A percentile compares a stretch with the other conserved stretches of the same genome.
phyloP scores from a whole-genome alignment of 345 rosid genomes.

The Citrus glauca region DNA sequence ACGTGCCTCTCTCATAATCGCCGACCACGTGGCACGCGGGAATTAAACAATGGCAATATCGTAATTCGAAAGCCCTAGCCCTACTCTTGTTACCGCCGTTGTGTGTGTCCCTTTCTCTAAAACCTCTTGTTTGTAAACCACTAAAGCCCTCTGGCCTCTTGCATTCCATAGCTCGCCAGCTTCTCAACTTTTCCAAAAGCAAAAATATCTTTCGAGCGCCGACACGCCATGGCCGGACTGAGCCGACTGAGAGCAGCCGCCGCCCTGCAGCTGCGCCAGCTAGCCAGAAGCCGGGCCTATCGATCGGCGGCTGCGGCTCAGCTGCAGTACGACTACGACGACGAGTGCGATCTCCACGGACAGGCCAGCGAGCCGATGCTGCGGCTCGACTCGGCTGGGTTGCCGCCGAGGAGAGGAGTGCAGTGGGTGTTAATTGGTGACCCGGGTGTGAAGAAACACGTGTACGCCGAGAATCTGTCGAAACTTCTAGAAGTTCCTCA shows the following conservation, averaged over 20 bases:
- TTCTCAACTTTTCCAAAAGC: conserved; percentile 18
- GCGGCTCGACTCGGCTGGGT: conserved; percentile 33
- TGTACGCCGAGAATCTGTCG: conserved; percentile 80
- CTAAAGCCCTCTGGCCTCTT: conserved; percentile 5
- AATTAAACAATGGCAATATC: conserved; percentile 17
- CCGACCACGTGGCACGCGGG: not conserved
- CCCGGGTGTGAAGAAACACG: conserved; percentile 63
- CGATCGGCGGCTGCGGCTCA: conserved; percentile 66
- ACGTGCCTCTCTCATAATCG: not conserved
- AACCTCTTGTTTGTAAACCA: conserved; percentile 26
- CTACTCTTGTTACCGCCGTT: too few species aligned
- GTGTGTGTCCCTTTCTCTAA: not conserved
- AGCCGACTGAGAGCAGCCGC: conserved; percentile 39
- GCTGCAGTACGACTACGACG: conserved; percentile 47
- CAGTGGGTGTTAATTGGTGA: conserved; percentile 95
- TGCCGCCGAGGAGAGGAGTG: conserved; percentile 62
- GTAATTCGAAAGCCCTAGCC: conserved; percentile 8
- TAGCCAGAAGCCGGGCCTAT: conserved; percentile 28
- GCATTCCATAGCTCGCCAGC: not conserved
- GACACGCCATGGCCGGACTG: conserved; percentile 50
- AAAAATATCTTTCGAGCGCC: conserved; percentile 29
- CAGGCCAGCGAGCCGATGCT: conserved; percentile 16
- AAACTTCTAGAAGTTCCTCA: conserved; percentile 81
- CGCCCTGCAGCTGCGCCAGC: conserved; percentile 17
- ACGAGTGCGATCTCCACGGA: conserved; percentile 42